Evolutionary conservation across 176 grass and related monocot genomes (phyloP).

Genomic region (Juncus inflexus): DNA sequence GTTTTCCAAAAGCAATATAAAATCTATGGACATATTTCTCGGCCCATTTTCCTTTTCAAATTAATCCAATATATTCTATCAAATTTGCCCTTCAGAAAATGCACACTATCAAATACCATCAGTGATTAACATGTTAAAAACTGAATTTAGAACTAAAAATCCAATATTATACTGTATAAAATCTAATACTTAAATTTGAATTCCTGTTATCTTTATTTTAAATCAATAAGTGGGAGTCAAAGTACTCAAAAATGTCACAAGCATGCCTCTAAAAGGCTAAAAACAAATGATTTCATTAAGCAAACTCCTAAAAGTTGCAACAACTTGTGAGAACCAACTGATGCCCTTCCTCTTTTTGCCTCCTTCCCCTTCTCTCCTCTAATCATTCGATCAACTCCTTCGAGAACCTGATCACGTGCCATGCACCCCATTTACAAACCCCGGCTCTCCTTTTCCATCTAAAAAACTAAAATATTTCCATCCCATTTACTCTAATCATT

Average conservation of each 20-base stretch:
- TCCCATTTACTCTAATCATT: constrained; percentile 26
- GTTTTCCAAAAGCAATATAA: too few species aligned
- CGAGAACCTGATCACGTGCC: constrained; percentile 22
- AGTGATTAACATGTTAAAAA: too few species aligned
- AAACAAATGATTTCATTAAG: constrained; percentile 27
- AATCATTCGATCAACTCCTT: constrained; percentile 7
- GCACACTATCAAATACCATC: too few species aligned
- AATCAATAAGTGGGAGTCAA: constrained; percentile 2
- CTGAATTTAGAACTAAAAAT: too few species aligned
- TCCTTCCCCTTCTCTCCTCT: constrained; percentile 1
- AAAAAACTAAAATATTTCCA: neutral
- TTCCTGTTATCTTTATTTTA: too few species aligned
- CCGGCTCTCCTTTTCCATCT: neutral
- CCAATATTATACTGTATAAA: too few species aligned
- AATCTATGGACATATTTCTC: too few species aligned
- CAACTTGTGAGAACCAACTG: constrained; percentile 26
- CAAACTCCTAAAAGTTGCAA: constrained; percentile 20
- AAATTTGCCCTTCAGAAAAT: too few species aligned
- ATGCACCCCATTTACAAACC: constrained; percentile 3
- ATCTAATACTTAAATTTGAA: too few species aligned
- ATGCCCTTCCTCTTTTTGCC: constrained; percentile 5
- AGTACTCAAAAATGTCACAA: neutral
- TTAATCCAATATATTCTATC: too few species aligned
- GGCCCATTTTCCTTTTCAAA: too few species aligned
- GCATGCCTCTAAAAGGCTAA: constrained; percentile 7